phyloP scores from a whole-genome alignment of 169 alveolate species.

The Plasmodium knowlesi region DNA sequence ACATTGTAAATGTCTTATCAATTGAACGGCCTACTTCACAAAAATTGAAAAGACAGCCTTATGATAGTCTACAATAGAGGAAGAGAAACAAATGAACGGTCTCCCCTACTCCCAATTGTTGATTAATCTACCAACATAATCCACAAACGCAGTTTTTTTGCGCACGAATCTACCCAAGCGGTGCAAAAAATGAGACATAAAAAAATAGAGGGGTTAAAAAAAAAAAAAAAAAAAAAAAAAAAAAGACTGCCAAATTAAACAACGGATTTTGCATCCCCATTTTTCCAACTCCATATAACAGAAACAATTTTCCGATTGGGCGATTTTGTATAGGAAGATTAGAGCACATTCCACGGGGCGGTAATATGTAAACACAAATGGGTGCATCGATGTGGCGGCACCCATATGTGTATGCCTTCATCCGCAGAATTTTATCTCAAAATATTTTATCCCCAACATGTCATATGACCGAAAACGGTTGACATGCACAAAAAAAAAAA shows the following conservation, averaged over 20 bases:
- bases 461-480: neutral
- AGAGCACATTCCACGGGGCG: neutral
- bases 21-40: neutral
- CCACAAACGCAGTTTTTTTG: neutral
- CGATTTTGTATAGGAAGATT: neutral
- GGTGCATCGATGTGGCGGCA: neutral
- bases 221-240: neutral
- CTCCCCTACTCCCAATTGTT: neutral
- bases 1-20: neutral
- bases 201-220: neutral
- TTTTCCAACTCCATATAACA: neutral
- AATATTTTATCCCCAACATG: neutral
- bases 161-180: neutral
- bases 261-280: neutral
- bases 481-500: neutral
- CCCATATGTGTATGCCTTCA: neutral
- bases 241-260: neutral
- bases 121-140: neutral
- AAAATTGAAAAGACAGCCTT: neutral
- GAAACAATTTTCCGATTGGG: conserved; percentile 6
- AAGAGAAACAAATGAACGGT: neutral
- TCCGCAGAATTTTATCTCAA: neutral
- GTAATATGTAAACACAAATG: neutral
- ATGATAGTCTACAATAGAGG: neutral
- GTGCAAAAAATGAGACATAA: neutral